A percentile compares a stretch with the other conserved stretches of the same genome.
phyloP scores from a whole-genome alignment of 2,329 filamentous ascomycete species.

The Talaromyces sp. region DNA sequence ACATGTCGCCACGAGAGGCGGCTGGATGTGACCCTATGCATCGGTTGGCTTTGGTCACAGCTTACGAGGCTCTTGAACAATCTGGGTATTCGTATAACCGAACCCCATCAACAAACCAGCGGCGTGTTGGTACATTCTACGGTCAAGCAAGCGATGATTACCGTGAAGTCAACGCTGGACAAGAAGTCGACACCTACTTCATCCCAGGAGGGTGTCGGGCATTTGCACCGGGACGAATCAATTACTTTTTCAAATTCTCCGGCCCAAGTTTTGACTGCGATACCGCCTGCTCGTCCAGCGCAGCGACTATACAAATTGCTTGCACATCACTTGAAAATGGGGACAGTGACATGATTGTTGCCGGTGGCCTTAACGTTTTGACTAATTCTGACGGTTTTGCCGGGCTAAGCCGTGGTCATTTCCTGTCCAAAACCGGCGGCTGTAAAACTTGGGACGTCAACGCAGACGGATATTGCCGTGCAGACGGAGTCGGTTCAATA shows the following conservation, averaged over 20 bases:
- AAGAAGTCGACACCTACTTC: slow-evolving; percentile 63
- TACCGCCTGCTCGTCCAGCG: slow-evolving; percentile 5
- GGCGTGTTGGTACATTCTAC: slow-evolving; percentile 65
- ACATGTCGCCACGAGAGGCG: slow-evolving; percentile 66
- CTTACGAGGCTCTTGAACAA: slow-evolving; percentile 76
- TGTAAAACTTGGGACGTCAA: slow-evolving; percentile 13
- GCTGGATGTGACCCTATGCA: slow-evolving; percentile 62
- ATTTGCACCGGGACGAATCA: slow-evolving; percentile 49
- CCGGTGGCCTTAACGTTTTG: slow-evolving; percentile 2
- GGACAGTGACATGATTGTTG: slow-evolving; percentile 1
- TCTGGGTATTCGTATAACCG: slow-evolving; percentile 67
- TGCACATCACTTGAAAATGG: not conserved
- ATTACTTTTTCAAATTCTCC: slow-evolving; percentile 47
- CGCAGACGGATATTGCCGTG: slow-evolving; percentile 17
- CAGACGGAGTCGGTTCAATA: slow-evolving; percentile 15
- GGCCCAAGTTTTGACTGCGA: slow-evolving; percentile 3
- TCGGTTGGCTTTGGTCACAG: slow-evolving; percentile 67
- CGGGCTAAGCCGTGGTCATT: not conserved
- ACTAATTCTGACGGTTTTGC: slow-evolving; percentile 2
- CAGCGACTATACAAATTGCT: not conserved
- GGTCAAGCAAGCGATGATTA: slow-evolving; percentile 68
- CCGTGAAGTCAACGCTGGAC: slow-evolving; percentile 56
- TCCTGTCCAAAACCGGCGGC: slow-evolving; percentile 7
- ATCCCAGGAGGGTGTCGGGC: slow-evolving; percentile 56
- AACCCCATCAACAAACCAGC: slow-evolving; percentile 56